Base-by-base conservation (phyloP, 1,284 basidiomycete species). In the Calocybe gambosa region DNA sequence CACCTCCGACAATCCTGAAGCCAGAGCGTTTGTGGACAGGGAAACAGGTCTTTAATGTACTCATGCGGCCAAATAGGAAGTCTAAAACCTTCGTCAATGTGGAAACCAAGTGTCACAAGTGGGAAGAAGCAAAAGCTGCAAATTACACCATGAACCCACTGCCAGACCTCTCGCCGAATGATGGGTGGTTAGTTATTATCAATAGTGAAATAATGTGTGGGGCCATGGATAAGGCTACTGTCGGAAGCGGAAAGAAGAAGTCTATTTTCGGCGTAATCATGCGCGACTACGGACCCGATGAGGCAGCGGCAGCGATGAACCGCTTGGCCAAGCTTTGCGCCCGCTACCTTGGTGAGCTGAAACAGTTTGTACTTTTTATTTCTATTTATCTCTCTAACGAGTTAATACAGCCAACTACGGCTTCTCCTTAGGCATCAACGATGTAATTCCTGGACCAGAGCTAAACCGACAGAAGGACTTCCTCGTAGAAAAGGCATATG, bases 201-300 rank as follows among this genome's bases (percentile, higher is more conserved):
- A 99, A 99, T 65, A 94, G 90, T 62, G 94, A 99, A 67, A 93
- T 99, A 61, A 98, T 99, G 92, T 98, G 95, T 60, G 96, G 96
- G 42, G 90, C 95, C 7, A 96, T 99, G 80, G 96, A 99, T 73
- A 99, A 99, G 71, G 91, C 91, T 16, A 98, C 93, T 0, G 90
- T 99, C 4, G 96, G 96, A 48, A 91, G 93, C 59, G 96, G 96
- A 46, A 99, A 99, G 78, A 99, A 99, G 75, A 98, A 97, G 64
- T 97, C 93, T 1, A 92, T 99, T 29, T 99, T 99, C 59, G 95
- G 95, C 53, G 92, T 98, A 42, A 97, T 99, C 58, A 80, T 98
- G 68, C 80, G 96, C 50, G 96, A 99, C 66, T 99, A 96, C 64
- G 96, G 96, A 6, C 80, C 92, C 1, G 85, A 97, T 60, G 93